These are phyloP conservation scores for Ogataea polymorpha DNA, from an alignment of 805 yeast genomes.

Conservation along the genomic window DNA sequence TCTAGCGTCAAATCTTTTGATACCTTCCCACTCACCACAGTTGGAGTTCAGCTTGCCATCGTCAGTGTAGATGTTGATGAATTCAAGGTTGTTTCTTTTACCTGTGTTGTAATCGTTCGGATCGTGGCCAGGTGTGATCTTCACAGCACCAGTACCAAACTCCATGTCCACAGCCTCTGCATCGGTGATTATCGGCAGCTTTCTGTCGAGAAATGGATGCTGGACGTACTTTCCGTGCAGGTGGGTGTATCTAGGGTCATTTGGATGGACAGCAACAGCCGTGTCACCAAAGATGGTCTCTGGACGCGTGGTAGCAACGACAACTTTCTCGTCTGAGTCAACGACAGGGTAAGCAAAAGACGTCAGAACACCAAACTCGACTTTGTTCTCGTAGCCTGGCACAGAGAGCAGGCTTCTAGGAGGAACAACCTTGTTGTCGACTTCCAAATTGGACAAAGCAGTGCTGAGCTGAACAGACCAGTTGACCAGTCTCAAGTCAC, in stretches of 20 bases:
- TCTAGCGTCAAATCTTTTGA: conserved; percentile 95
- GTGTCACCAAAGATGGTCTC: conserved; percentile 98
- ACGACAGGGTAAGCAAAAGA: conserved; percentile 90
- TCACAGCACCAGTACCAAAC: conserved; percentile 99
- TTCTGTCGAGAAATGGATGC: conserved; percentile 86
- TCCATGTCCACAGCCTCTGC: conserved; percentile 97
- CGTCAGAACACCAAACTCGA: conserved; percentile 97
- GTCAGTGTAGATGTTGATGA: conserved; percentile 87
- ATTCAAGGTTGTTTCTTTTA: conserved; percentile 85
- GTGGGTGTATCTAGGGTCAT: conserved; percentile 88
- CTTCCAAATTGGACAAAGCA: conserved; percentile 94
- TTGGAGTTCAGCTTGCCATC: conserved; percentile 86
- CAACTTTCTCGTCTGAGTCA: conserved; percentile 76
- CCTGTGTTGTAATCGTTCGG: conserved; percentile 96
- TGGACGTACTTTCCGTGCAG: conserved; percentile 88
- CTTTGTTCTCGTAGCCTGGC: conserved; percentile 85
- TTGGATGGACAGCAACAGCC: conserved; percentile 96
- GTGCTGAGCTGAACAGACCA: conserved; percentile 96
- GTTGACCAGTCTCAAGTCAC: conserved; percentile 89
- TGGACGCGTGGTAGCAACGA: conserved; percentile 98
- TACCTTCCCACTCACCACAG: conserved; percentile 91
- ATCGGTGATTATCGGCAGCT: conserved; percentile 86
- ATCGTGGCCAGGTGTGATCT: conserved; percentile 98
- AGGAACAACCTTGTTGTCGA: conserved; percentile 83
- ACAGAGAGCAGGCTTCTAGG: conserved; percentile 79